Evolutionary conservation across 805 yeast species (phyloP), one percentile per base, ranked within the genome.

Genomic region (Kuraishia ogatae): DNA sequence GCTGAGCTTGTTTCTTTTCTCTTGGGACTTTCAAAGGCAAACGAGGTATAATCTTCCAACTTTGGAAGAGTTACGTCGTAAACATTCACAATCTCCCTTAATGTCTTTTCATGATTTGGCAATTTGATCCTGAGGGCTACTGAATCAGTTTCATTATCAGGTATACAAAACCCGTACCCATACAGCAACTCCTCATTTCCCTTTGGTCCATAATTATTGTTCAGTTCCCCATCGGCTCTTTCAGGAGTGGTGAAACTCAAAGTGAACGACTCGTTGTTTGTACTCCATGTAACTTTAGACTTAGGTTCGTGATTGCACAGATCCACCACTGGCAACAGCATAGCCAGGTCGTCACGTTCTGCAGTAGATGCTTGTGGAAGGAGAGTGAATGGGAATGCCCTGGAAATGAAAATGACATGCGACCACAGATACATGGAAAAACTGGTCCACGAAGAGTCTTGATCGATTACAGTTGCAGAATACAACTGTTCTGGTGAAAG

Each of bases 141-240:
- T 3, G 72, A 63, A 59, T 88, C 93, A 39, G 81, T 81, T 10
- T 71, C 70, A 60, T 87, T 87, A 20, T 74, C 70, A 19, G 76
- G 77, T 2, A 83, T 52, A 10, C 83, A 78, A 68, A 92, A 92
- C 0, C 97, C 97, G 66, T 92, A 92, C 0, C 86, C 91, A 60
- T 91, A 70, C 5, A 92, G 67, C 26, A 91, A 68, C 59, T 89
- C 96, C 59, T 88, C 96, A 63, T 90, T 91, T 0, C 94, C 87
- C 67, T 90, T 91, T 54, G 87, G 82, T 1, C 97, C 97, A 67
- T 92, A 91, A 67, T 89, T 88, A 65, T 91, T 91, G 69, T 70
- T 88, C 1, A 92, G 58, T 64, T 89, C 86, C 17, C 13, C 43
- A 13, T 17, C 43, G 1, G 79, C 79, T 1, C 58, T 59, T 2